Evolutionary conservation across 805 yeast species (phyloP).

Genomic region (Zygosaccharomyces bisporus): DNA sequence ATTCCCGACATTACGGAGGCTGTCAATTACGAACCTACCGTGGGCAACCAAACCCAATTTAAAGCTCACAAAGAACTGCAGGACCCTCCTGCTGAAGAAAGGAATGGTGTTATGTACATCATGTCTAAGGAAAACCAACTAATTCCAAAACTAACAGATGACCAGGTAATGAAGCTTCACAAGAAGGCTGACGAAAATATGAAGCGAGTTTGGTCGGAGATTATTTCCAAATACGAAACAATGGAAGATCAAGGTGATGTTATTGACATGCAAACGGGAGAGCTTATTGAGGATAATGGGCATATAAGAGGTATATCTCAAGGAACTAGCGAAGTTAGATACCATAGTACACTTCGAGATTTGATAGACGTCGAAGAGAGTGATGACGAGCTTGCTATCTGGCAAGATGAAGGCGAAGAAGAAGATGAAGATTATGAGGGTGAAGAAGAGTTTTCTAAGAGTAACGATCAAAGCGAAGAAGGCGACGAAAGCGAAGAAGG

Average conservation of each 20-base stretch:
- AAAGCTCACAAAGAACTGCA: not conserved
- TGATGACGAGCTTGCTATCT: conserved; percentile 11
- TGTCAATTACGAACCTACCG: not conserved
- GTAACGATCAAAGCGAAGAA: conserved; percentile 5
- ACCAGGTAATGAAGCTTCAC: conserved; percentile 34
- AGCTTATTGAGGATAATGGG: conserved; percentile 62
- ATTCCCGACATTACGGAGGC: conserved; percentile 9
- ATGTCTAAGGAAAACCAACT: conserved; percentile 32
- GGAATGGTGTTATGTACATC: conserved; percentile 26
- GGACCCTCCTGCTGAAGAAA: conserved; percentile 1
- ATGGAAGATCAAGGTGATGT: conserved; percentile 56
- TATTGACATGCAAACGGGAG: conserved; percentile 62
- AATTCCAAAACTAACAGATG: conserved; percentile 34
- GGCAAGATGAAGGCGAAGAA: conserved; percentile 18
- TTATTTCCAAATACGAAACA: conserved; percentile 51
- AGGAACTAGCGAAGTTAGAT: conserved; percentile 14
- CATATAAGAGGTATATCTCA: conserved; percentile 50
- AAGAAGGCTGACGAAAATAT: conserved; percentile 36
- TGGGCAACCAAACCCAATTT: not conserved
- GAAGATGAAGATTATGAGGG: conserved; percentile 14
- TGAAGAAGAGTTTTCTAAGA: conserved; percentile 4
- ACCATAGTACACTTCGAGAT: conserved; percentile 26
- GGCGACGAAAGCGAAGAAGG: conserved; percentile 5
- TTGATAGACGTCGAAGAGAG: conserved; percentile 16
- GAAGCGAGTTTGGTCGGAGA: conserved; percentile 46